phyloP scores from a whole-genome alignment of 768 basidiomycete genomes.

The Leccinum disarticulatum region DNA sequence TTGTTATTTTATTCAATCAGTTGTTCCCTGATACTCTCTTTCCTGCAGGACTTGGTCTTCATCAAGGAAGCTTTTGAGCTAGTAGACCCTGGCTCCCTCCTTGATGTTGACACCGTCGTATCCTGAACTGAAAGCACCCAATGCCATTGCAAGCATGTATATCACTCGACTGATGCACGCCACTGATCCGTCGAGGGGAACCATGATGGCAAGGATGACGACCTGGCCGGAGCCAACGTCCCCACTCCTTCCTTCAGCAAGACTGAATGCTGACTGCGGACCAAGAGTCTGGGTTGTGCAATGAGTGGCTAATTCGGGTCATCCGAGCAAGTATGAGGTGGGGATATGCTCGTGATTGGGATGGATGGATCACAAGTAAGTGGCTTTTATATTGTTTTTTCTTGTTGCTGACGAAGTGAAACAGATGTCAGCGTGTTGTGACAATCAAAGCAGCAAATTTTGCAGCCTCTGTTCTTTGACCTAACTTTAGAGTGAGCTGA shows the following conservation, averaged over 20 bases:
- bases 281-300: slow-evolving; percentile 86
- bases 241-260: slow-evolving; percentile 69
- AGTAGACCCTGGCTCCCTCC: slow-evolving; percentile 48
- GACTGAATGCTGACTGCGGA: slow-evolving; percentile 85
- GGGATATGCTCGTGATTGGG: slow-evolving; percentile 90
- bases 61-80: slow-evolving; percentile 98
- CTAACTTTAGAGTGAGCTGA: no score
- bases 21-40: no score
- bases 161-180: slow-evolving; percentile 12
- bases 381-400: no score
- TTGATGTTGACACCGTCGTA: slow-evolving; percentile 36
- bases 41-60: slow-evolving; percentile 83
- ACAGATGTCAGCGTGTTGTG: no score
- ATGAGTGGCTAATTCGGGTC: slow-evolving; percentile 81
- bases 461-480: no score
- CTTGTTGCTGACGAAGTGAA: no score
- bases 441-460: no score
- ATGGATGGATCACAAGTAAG: slow-evolving; percentile 50
- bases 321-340: slow-evolving; percentile 97
- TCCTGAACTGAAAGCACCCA: slow-evolving; percentile 6
- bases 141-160: slow-evolving; percentile 14
- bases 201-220: slow-evolving; percentile 1
- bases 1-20: no score
- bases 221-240: slow-evolving; percentile 38
- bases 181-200: slow-evolving; percentile 24